These are phyloP conservation scores for Daedaleopsis nitida DNA, from an alignment of 768 basidiomycete species.

Conservation along the genomic window DNA sequence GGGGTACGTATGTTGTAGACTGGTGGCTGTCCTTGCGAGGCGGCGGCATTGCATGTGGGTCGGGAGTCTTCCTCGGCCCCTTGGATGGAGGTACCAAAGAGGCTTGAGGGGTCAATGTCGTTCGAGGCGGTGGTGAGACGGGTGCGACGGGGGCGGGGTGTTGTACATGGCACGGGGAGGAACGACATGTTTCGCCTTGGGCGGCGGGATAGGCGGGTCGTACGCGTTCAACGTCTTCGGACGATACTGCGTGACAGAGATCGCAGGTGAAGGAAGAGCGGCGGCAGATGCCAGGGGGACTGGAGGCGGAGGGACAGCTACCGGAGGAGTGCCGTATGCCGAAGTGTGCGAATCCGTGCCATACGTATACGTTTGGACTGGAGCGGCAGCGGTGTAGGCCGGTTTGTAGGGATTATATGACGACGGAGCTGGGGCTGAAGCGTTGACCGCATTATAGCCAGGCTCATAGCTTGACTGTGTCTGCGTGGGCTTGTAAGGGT, in stretches of 20 bases:
- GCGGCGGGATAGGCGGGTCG: constrained; percentile 70
- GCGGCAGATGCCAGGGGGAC: constrained; percentile 13
- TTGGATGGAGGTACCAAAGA: constrained; percentile 19
- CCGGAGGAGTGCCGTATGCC: constrained; percentile 2
- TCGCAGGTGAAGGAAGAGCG: constrained; percentile 35
- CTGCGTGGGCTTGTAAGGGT: constrained; percentile 29
- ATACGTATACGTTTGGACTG: constrained; percentile 2
- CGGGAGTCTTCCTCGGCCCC: constrained; percentile 6
- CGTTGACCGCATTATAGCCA: constrained; percentile 4
- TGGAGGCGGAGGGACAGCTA: constrained; percentile 19
- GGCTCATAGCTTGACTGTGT: constrained; percentile 26
- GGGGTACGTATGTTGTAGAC: neutral
- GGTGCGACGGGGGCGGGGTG: constrained; percentile 11
- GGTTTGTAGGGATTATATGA: constrained; percentile 22
- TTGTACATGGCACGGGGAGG: constrained; percentile 12
- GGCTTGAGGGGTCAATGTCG: constrained; percentile 1
- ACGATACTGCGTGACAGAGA: constrained; percentile 51
- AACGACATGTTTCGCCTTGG: constrained; percentile 38
- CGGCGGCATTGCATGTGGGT: constrained; percentile 1
- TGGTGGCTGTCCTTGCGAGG: constrained; percentile 7
- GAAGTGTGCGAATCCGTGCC: constrained; percentile 2
- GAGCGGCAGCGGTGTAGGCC: constrained; percentile 3
- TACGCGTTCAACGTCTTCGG: constrained; percentile 73
- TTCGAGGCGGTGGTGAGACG: constrained; percentile 8
- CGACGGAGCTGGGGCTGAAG: constrained; percentile 21